phyloP scores from a whole-genome alignment of 306 rosid species.

The Cicer pinnatifidum region DNA sequence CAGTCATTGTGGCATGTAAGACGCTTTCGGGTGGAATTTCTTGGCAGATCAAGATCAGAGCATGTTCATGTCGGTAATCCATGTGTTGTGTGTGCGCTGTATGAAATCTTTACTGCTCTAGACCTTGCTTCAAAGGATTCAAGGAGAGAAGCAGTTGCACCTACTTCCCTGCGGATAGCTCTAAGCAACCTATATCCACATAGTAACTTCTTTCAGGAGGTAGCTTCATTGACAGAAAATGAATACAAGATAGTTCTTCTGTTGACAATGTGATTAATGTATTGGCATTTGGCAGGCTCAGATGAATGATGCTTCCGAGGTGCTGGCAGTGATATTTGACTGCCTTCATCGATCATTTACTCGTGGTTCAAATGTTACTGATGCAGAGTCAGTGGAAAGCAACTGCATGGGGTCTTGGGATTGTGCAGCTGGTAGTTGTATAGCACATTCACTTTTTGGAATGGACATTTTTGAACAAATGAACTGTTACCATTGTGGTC shows the following conservation, averaged over 20 bases:
- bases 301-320: constrained; percentile 99
- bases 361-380: constrained; percentile 61
- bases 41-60: constrained; percentile 69
- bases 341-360: constrained; percentile 89
- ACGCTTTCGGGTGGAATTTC: constrained; percentile 80
- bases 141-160: constrained; percentile 82
- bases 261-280: constrained; percentile 47
- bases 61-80: constrained; percentile 93
- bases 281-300: constrained; percentile 71
- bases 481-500: constrained; percentile 82
- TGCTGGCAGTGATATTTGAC: constrained; percentile 80
- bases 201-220: constrained; percentile 94
- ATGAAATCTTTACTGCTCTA: constrained; percentile 77
- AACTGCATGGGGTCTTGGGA: constrained; percentile 78
- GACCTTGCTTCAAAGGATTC: constrained; percentile 66
- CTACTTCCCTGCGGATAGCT: constrained; percentile 89
- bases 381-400: constrained; percentile 70
- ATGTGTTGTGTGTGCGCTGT: constrained; percentile 92
- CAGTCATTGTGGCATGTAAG: constrained; percentile 97
- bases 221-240: constrained; percentile 46
- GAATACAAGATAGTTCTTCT: constrained; percentile 31
- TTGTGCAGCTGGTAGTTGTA: constrained; percentile 75
- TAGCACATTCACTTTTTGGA: constrained; percentile 90
- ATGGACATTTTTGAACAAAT: constrained; percentile 88
- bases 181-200: constrained; percentile 90